Evolutionary conservation across 2,329 filamentous ascomycete genomes (phyloP).

Genomic region (Botrytis cinerea): DNA sequence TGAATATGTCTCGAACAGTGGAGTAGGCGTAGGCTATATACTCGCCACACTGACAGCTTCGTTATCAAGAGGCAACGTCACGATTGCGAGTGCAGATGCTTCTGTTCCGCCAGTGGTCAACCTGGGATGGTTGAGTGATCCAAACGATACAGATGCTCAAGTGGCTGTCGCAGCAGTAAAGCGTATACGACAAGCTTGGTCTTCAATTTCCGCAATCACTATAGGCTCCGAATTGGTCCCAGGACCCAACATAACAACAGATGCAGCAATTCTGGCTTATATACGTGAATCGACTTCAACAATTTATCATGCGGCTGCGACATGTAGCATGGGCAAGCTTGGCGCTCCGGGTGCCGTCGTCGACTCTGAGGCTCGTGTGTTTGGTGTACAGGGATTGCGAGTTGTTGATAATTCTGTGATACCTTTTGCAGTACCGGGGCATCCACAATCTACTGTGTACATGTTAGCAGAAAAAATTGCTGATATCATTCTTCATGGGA

Average conservation of each 20-base stretch:
- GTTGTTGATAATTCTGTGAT: not conserved
- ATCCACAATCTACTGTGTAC: constrained; percentile 3
- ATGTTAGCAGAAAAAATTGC: constrained; percentile 20
- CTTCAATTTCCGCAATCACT: not conserved
- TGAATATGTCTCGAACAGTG: constrained; percentile 18
- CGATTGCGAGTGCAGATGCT: constrained; percentile 42
- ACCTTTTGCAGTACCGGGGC: constrained; percentile 1
- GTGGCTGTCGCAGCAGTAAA: constrained; percentile 47
- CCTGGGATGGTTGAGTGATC: constrained; percentile 49
- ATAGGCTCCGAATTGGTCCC: not conserved
- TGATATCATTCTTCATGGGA: not conserved
- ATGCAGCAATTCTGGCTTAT: constrained; percentile 28
- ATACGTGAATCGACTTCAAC: constrained; percentile 36
- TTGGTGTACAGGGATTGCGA: constrained; percentile 23
- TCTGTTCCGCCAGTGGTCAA: constrained; percentile 45
- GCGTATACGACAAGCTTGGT: constrained; percentile 43
- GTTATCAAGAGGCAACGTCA: constrained; percentile 43
- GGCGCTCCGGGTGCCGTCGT: constrained; percentile 43
- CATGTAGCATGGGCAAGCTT: constrained; percentile 53
- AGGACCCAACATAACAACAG: constrained; percentile 9
- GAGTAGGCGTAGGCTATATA: not conserved
- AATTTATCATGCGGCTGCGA: constrained; percentile 56
- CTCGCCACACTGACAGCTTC: constrained; percentile 27
- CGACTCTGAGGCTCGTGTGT: constrained; percentile 29
- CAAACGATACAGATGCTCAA: constrained; percentile 45